A percentile compares a stretch with the other conserved stretches of the same genome.
phyloP scores from a whole-genome alignment of 202 grass and related monocot genomes.

The Dendrocalamus latiflorus region DNA sequence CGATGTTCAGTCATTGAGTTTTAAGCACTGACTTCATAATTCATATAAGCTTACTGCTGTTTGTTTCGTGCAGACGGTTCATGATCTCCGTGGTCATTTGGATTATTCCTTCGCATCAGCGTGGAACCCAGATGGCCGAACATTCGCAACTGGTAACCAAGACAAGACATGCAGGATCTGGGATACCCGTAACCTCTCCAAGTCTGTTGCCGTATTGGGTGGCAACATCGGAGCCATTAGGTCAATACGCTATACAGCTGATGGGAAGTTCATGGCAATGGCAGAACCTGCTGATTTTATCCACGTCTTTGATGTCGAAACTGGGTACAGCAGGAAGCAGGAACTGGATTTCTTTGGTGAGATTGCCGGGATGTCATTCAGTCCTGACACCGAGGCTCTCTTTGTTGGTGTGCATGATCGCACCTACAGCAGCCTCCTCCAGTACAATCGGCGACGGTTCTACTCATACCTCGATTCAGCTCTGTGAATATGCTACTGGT shows the following conservation, averaged over 20 bases:
- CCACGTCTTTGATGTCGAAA: constrained; percentile 60
- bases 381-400: constrained; percentile 65
- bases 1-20: not conserved
- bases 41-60: not conserved
- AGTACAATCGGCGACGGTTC: constrained; percentile 45
- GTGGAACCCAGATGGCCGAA: constrained; percentile 70
- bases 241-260: constrained; percentile 67
- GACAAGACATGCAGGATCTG: constrained; percentile 85
- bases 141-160: constrained; percentile 79
- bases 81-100: constrained; percentile 58
- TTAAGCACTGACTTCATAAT: not conserved
- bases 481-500: constrained; percentile 31
- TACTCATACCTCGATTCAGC: constrained; percentile 60
- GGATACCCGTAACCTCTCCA: constrained; percentile 73
- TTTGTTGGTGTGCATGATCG: constrained; percentile 67
- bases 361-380: constrained; percentile 71
- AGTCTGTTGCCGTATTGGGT: constrained; percentile 56
- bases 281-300: constrained; percentile 76
- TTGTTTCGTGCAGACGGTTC: constrained; percentile 44
- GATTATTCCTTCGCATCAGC: constrained; percentile 87
- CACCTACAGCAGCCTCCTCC: constrained; percentile 59
- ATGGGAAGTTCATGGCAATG: constrained; percentile 79
- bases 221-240: constrained; percentile 84
- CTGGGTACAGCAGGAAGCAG: constrained; percentile 56
- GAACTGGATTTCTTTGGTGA: constrained; percentile 87